phyloP scores from a whole-genome alignment of 2,329 filamentous ascomycete genomes.

The Verticillium nubilum region DNA sequence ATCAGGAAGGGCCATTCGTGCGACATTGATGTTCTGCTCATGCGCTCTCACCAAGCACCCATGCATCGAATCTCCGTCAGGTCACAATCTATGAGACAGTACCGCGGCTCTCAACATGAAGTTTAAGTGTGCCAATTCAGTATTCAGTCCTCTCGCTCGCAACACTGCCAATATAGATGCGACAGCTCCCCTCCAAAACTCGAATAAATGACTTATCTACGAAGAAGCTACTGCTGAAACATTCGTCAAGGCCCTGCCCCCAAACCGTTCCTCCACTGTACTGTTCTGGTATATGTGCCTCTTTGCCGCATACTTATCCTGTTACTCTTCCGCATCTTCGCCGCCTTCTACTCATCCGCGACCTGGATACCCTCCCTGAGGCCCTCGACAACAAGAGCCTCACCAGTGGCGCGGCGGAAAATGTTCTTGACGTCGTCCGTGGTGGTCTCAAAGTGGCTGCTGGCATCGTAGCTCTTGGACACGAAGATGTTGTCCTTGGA shows the following conservation, averaged over 20 bases:
- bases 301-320: neutral
- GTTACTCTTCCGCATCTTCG: neutral
- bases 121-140: neutral
- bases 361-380: constrained; percentile 75
- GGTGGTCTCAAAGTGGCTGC: constrained; percentile 91
- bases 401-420: constrained; percentile 75
- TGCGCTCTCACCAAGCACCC: no score
- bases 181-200: neutral
- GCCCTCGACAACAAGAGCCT: constrained; percentile 84
- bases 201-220: neutral
- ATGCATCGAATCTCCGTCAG: no score
- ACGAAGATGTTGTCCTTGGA: constrained; percentile 89
- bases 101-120: neutral
- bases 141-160: neutral
- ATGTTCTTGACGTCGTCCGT: constrained; percentile 93
- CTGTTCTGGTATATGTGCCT: neutral
- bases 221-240: neutral
- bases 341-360: constrained; percentile 53
- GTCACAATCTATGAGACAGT: no score
- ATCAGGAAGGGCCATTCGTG: no score
- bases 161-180: neutral
- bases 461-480: constrained; percentile 97
- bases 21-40: no score
- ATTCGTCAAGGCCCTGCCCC: neutral
- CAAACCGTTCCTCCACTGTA: neutral